Base-by-base conservation (phyloP, 208 protist species). In the Trypanosoma platydactyli region DNA sequence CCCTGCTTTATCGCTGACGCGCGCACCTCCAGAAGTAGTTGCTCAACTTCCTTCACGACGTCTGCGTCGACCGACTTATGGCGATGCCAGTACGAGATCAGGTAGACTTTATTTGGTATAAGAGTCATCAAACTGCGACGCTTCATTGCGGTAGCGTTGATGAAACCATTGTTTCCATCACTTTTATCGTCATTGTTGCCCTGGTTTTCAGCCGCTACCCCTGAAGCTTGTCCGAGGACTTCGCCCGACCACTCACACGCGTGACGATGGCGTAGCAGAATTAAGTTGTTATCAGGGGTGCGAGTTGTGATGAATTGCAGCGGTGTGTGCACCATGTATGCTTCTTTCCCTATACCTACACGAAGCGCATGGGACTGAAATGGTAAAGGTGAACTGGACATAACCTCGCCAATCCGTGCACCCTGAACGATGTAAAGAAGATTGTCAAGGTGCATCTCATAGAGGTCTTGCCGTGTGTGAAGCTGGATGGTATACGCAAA, bases 401-500 rank as follows among this genome's bases (percentile, higher is more conserved):
- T 54, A 6, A n/a, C 22, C 11, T 25, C 20, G 0, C 57, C 71
- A 25, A 87, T 62, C 3, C 73, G 68, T 18, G 81, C 84, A 51
- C 69, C 84, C 49, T 91, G 84, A 12, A 73, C 70, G 0, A 69
- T 72, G 59, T 59, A 66, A 55, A 88, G 65, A 24, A 91, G 25
- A 38, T 88, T 77, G 0, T 68, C 33, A 6, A 91, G 77, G 16
- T 77, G 79, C 9, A 62, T 50, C 40, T 81, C 74, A 49, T 88
- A 85, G 25, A 70, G 49, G 18, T 78, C 75, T 0, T 57, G 46
- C 38, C 74, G 65, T 12, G 73, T 73, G 68, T 91, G 76, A 41
- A 91, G 67, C 64, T 88, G 78, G 15, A 88, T 61, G 13, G 68
- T 82, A 68, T 87, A 87, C 33, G 79, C 85, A 6, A 82, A 49